Percentiles rank a stretch among this genome's conserved stretches.
phyloP scores from a whole-genome alignment of 1,284 basidiomycete species.

The Tetrapyrgos nigripes region DNA sequence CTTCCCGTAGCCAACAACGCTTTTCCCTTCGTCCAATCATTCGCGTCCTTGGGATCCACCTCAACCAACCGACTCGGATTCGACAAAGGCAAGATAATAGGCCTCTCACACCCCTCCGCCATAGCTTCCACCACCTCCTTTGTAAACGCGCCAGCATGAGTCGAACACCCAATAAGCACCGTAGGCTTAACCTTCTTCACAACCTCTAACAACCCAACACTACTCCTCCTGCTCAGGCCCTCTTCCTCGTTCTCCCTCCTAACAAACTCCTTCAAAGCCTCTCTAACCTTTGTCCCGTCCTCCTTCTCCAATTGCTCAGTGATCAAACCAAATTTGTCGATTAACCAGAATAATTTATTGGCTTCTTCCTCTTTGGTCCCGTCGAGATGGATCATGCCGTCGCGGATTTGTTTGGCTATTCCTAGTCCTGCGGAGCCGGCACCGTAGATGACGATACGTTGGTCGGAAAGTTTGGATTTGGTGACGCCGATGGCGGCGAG shows the following conservation, averaged over 20 bases:
- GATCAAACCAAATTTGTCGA: slow-evolving; percentile 66
- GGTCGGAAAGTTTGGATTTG: slow-evolving; percentile 69
- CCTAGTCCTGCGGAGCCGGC: slow-evolving; percentile 87
- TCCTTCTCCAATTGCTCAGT: slow-evolving; percentile 52
- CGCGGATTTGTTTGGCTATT: slow-evolving; percentile 74
- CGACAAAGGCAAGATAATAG: slow-evolving; percentile 84
- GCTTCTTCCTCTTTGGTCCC: slow-evolving; percentile 63
- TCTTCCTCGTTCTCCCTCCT: slow-evolving; percentile 60
- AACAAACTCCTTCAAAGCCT: slow-evolving; percentile 62
- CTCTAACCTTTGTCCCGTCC: slow-evolving; percentile 56
- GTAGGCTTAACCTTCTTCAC: slow-evolving; percentile 74
- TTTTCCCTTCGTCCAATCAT: slow-evolving; percentile 78
- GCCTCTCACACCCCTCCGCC: slow-evolving; percentile 69
- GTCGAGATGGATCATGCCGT: slow-evolving; percentile 75
- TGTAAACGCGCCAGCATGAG: slow-evolving; percentile 80
- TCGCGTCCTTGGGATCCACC: slow-evolving; percentile 75
- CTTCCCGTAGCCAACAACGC: slow-evolving; percentile 84
- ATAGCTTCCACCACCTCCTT: slow-evolving; percentile 78
- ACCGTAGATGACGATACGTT: slow-evolving; percentile 81
- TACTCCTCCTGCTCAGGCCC: too few species aligned
- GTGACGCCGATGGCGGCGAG: slow-evolving; percentile 82
- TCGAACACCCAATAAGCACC: slow-evolving; percentile 84
- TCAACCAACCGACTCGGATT: slow-evolving; percentile 84
- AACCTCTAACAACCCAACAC: slow-evolving; percentile 67
- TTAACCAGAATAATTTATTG: slow-evolving; percentile 69